Conservation (phyloP, 805 yeast species). For the Zygosaccharomyces bisporus region DNA sequence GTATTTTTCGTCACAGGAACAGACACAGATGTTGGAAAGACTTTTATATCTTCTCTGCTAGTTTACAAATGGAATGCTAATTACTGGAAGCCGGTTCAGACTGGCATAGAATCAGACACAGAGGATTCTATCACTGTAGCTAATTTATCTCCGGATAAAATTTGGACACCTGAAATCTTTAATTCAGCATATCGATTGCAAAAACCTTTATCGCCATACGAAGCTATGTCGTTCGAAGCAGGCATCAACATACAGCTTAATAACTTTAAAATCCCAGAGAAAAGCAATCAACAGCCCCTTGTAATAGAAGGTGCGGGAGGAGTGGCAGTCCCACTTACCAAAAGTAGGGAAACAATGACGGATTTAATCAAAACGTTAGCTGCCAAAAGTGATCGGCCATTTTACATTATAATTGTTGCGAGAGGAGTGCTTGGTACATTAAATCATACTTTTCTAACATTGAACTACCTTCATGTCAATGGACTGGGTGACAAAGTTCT, state of each 20-base stretch:
- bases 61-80: slow-evolving; percentile 28
- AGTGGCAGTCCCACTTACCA: slow-evolving; percentile 30
- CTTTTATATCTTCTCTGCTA: slow-evolving; percentile 29
- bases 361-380: slow-evolving; percentile 24
- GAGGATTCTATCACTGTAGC: slow-evolving; percentile 27
- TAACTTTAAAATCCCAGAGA: slow-evolving; percentile 22
- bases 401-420: slow-evolving; percentile 30
- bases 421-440: slow-evolving; percentile 33
- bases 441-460: slow-evolving; percentile 32
- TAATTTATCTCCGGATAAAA: not conserved
- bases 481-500: slow-evolving; percentile 19
- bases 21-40: slow-evolving; percentile 36
- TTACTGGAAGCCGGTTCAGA: slow-evolving; percentile 36
- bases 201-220: slow-evolving; percentile 32
- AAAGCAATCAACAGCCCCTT: slow-evolving; percentile 14
- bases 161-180: slow-evolving; percentile 14
- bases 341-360: slow-evolving; percentile 22
- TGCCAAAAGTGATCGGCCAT: slow-evolving; percentile 11
- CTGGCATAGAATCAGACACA: slow-evolving; percentile 29
- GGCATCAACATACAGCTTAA: slow-evolving; percentile 15
- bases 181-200: slow-evolving; percentile 21
- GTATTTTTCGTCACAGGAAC: slow-evolving; percentile 35
- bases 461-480: slow-evolving; percentile 23
- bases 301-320: slow-evolving; percentile 36
- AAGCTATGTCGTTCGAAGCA: slow-evolving; percentile 27